These are phyloP conservation scores for Backusella parvicylindrica DNA, from an alignment of 192 early-diverging fungal species.

Conservation along the genomic window DNA sequence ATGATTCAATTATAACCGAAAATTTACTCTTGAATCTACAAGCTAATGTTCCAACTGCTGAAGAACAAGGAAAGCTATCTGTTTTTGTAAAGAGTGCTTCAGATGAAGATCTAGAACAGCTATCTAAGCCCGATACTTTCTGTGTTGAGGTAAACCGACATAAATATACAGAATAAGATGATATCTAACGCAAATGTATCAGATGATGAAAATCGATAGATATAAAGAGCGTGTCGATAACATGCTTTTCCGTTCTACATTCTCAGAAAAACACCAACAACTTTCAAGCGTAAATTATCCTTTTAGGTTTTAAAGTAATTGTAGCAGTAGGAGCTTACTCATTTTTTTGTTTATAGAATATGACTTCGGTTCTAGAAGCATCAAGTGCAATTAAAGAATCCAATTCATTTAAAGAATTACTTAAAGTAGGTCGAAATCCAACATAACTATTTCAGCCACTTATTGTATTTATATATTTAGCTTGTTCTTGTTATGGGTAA, in stretches of 20 bases:
- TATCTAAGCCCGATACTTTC: constrained; percentile 69
- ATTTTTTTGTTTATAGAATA: constrained; percentile 37
- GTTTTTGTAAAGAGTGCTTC: constrained; percentile 63
- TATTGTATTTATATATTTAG: constrained; percentile 24
- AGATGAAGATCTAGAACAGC: constrained; percentile 55
- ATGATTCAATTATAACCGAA: constrained; percentile 59
- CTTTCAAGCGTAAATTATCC: constrained; percentile 46
- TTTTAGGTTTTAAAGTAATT: not conserved
- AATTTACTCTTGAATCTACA: constrained; percentile 65
- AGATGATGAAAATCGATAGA: constrained; percentile 72
- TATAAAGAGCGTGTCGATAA: constrained; percentile 72
- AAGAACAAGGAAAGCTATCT: constrained; percentile 72
- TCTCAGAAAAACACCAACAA: constrained; percentile 61
- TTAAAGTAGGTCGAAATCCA: constrained; percentile 44
- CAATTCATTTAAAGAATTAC: constrained; percentile 65
- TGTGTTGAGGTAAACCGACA: constrained; percentile 51
- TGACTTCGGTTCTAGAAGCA: constrained; percentile 58
- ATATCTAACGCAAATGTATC: not conserved
- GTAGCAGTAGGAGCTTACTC: not conserved
- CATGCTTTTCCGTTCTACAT: constrained; percentile 64
- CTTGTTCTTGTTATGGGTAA: constrained; percentile 78
- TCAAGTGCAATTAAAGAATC: constrained; percentile 65
- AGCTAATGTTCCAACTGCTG: constrained; percentile 66
- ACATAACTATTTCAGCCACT: not conserved
- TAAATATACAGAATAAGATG: not conserved